These are phyloP conservation scores for Cryphonectria nitschkei DNA, from an alignment of 2,329 filamentous ascomycete species.

Conservation along the genomic window DNA sequence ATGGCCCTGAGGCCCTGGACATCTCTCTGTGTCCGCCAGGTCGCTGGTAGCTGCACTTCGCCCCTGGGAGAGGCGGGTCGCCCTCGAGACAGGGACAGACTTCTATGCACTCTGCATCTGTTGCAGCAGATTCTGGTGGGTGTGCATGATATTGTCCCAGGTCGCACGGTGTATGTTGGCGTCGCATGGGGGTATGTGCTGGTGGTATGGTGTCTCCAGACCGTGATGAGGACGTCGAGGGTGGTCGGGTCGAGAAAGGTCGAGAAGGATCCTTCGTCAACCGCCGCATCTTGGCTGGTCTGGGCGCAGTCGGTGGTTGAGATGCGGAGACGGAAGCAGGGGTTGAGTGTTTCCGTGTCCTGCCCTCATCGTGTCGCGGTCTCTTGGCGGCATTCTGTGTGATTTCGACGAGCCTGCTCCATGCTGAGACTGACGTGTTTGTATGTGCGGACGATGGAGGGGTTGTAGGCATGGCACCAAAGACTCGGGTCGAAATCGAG, in stretches of 20 bases:
- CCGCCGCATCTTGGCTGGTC: conserved; percentile 15
- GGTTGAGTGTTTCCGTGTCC: neutral
- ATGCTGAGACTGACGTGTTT: conserved; percentile 18
- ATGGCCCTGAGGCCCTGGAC: neutral
- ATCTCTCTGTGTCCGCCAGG: neutral
- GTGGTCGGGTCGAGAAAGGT: neutral
- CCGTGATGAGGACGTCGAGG: neutral
- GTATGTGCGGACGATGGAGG: neutral
- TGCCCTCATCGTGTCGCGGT: conserved; percentile 16
- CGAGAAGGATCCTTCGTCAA: conserved; percentile 1
- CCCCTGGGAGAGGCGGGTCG: neutral
- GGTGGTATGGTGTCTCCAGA: neutral
- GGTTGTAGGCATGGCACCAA: conserved; percentile 10
- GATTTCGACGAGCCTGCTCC: conserved; percentile 25
- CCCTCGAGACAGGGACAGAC: conserved; percentile 1
- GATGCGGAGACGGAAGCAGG: neutral
- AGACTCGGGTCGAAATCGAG: neutral
- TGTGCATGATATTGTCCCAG: neutral
- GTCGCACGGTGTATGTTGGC: neutral
- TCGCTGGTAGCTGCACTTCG: neutral
- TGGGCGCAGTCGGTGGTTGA: neutral
- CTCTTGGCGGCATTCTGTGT: conserved; percentile 23
- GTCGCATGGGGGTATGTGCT: neutral
- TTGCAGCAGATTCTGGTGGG: neutral
- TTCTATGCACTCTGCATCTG: neutral